Evolutionary conservation across 306 rosid genomes (phyloP).

Genomic region (Dalbergia cultrata): DNA sequence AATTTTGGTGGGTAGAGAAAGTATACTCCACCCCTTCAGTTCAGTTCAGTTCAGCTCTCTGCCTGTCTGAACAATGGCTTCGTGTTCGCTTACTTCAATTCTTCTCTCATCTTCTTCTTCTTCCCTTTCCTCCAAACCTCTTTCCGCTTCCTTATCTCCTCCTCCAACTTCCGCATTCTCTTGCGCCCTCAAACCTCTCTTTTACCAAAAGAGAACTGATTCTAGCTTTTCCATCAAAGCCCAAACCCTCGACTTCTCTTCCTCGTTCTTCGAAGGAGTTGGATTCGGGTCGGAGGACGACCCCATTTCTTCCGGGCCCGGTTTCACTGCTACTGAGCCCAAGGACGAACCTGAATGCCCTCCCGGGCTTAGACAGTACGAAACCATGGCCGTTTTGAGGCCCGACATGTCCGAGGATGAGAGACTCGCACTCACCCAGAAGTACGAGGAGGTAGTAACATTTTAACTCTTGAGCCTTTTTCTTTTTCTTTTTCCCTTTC

Average conservation of each 20-base stretch:
- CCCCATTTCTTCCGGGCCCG: conserved; percentile 56
- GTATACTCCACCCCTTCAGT: not conserved
- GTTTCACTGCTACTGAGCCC: conserved; percentile 66
- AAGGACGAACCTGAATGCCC: conserved; percentile 91
- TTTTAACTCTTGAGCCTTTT: not conserved
- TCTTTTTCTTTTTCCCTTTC: no score
- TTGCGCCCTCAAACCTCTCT: conserved; percentile 29
- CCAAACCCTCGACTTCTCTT: conserved; percentile 72
- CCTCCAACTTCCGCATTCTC: conserved; percentile 41
- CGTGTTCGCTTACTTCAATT: conserved; percentile 58
- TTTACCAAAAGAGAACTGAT: conserved; percentile 27
- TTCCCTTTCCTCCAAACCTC: conserved; percentile 37
- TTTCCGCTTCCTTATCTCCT: conserved; percentile 40
- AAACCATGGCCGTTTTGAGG: conserved; percentile 75
- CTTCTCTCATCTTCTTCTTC: conserved; percentile 48
- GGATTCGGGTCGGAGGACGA: conserved; percentile 81
- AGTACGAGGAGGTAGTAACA: conserved; percentile 76
- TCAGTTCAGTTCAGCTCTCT: not conserved
- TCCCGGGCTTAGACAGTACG: conserved; percentile 78
- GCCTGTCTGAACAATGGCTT: conserved; percentile 64
- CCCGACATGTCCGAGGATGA: conserved; percentile 88
- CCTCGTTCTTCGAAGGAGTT: conserved; percentile 69
- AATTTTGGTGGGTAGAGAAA: not conserved
- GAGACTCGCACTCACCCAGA: conserved; percentile 75
- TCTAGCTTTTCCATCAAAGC: conserved; percentile 49